These are phyloP conservation scores for Aurifilum marmelostoma DNA, from an alignment of 2,329 filamentous ascomycete species.

Conservation along the genomic window DNA sequence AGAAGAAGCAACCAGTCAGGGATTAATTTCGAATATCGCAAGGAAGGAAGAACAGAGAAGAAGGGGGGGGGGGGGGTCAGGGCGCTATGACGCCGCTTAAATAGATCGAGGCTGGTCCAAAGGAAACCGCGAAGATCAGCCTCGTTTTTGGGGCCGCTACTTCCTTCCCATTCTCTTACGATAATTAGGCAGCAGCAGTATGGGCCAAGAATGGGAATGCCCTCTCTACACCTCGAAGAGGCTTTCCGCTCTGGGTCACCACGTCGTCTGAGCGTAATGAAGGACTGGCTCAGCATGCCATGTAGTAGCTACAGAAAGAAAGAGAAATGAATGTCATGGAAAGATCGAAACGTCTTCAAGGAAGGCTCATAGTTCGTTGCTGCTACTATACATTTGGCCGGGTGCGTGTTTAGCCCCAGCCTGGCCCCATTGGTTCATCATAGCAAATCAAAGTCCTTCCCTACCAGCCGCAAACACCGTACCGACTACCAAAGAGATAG, in stretches of 20 bases:
- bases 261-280: neutral
- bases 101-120: neutral
- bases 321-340: neutral
- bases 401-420: conserved; percentile 1
- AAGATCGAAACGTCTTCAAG: conserved; percentile 12
- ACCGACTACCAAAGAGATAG: conserved; percentile 23
- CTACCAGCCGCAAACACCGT: conserved; percentile 24
- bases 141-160: neutral
- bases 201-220: neutral
- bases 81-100: neutral
- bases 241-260: neutral
- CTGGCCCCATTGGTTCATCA: conserved; percentile 18
- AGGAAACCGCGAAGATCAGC: neutral
- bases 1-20: neutral
- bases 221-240: neutral
- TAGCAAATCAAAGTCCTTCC: conserved; percentile 24
- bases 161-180: neutral
- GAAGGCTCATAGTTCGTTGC: conserved; percentile 17
- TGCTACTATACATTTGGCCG: conserved; percentile 17
- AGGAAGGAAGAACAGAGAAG: neutral
- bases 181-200: neutral
- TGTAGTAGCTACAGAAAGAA: neutral
- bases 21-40: neutral
- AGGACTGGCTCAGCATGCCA: neutral
- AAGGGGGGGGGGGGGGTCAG: too few species aligned